A percentile compares a stretch with the other conserved stretches of the same genome.
phyloP scores from a whole-genome alignment of 2,329 filamentous ascomycete species.

The Ciborinia camelliae region DNA sequence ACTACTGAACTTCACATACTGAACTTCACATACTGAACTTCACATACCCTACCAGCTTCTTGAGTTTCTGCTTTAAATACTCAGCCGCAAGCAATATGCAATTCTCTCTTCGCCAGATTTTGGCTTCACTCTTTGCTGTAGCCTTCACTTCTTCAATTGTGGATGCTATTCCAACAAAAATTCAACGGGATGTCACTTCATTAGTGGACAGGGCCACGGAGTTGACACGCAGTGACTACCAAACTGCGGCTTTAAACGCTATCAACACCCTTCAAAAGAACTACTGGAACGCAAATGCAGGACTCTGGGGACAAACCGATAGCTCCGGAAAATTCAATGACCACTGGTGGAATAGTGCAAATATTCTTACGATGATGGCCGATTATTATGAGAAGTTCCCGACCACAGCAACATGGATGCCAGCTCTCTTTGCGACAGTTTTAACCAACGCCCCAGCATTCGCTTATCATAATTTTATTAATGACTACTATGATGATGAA shows the following conservation, averaged over 20 bases:
- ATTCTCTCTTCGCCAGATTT: background rate
- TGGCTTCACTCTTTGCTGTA: background rate
- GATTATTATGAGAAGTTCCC: conserved; percentile 44
- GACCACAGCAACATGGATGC: background rate
- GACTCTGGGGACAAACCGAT: conserved; percentile 52
- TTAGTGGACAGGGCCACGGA: background rate
- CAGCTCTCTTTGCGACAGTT: conserved; percentile 23
- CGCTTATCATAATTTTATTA: conserved; percentile 38
- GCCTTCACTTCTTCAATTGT: background rate
- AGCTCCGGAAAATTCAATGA: conserved; percentile 59
- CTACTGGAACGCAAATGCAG: conserved; percentile 52
- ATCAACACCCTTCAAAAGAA: conserved; percentile 14
- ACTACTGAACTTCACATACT: no score
- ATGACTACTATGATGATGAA: conserved; percentile 57
- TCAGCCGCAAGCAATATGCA: conserved; percentile 4
- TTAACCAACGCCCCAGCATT: conserved; percentile 27
- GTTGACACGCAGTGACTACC: conserved; percentile 1
- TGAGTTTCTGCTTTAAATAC: no score
- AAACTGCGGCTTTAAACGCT: conserved; percentile 4
- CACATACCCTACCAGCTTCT: no score
- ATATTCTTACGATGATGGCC: conserved; percentile 60
- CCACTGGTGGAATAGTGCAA: conserved; percentile 71
- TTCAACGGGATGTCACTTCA: background rate
- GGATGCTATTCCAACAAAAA: background rate
- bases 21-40: no score